Evolutionary conservation across 2,329 filamentous ascomycete species (phyloP).

Genomic region (Phialocephala sp.): DNA sequence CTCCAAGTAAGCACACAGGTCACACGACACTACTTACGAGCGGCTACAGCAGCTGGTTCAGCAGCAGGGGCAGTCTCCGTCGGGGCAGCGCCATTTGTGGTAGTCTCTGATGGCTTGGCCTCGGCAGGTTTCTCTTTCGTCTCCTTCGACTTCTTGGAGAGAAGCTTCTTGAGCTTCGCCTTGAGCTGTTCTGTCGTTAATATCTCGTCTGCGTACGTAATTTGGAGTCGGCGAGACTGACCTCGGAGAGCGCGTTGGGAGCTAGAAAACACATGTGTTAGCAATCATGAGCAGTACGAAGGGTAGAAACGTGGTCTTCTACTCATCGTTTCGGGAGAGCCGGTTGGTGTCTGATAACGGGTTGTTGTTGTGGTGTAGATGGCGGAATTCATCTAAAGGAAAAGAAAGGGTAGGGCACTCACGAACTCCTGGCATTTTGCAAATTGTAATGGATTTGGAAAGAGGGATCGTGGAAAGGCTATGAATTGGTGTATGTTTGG

Average conservation of each 20-base stretch:
- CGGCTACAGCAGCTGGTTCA: constrained; percentile 7
- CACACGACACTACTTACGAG: constrained; percentile 26
- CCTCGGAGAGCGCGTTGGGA: constrained; percentile 38
- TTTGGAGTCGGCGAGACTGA: neutral
- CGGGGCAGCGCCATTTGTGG: constrained; percentile 27
- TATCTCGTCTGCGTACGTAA: neutral
- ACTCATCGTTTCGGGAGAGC: neutral
- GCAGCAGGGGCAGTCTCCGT: constrained; percentile 31
- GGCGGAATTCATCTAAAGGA: constrained; percentile 7
- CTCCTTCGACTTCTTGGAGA: constrained; percentile 41
- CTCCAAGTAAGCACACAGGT: constrained; percentile 21
- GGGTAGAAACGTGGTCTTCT: neutral
- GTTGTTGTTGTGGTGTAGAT: neutral
- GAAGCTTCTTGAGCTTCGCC: constrained; percentile 41
- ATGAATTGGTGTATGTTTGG: neutral
- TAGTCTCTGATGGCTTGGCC: constrained; percentile 28
- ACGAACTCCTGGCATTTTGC: constrained; percentile 42
- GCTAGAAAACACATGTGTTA: constrained; percentile 30
- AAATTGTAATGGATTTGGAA: neutral
- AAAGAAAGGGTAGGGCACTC: constrained; percentile 28
- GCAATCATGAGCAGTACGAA: neutral
- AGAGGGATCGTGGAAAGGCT: neutral
- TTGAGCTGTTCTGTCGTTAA: constrained; percentile 31
- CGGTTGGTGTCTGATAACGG: neutral
- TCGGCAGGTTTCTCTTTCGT: constrained; percentile 34